phyloP scores from a whole-genome alignment of 2,329 filamentous ascomycete species.

The Leptoxyphium fumago region DNA sequence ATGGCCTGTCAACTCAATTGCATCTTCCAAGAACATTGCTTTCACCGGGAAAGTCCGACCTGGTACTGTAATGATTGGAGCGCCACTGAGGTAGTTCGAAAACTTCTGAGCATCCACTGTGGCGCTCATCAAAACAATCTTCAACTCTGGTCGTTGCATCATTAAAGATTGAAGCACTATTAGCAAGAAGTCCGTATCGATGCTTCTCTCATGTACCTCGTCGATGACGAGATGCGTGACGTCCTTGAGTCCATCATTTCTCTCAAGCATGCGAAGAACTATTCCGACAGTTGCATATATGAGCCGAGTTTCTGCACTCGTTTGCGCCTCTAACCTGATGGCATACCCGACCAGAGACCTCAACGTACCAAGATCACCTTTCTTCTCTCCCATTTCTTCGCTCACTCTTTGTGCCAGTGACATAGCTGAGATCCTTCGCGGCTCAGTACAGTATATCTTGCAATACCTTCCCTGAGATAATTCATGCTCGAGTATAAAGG shows the following conservation, averaged over 20 bases:
- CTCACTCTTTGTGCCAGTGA: slow-evolving; percentile 86
- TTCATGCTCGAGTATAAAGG: slow-evolving; percentile 82
- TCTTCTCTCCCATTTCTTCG: slow-evolving; percentile 80
- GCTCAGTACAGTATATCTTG: slow-evolving; percentile 92
- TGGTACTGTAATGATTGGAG: slow-evolving; percentile 78
- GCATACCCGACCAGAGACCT: slow-evolving; percentile 87
- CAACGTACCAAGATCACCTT: slow-evolving; percentile 64
- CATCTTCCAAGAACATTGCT: slow-evolving; percentile 81
- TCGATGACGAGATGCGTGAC: slow-evolving; percentile 93
- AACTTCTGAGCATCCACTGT: slow-evolving; percentile 89
- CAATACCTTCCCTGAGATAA: slow-evolving; percentile 65
- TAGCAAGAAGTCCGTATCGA: slow-evolving; percentile 90
- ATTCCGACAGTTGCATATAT: slow-evolving; percentile 84
- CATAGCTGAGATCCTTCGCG: slow-evolving; percentile 87
- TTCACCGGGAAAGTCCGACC: slow-evolving; percentile 87
- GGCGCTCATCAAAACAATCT: slow-evolving; percentile 92
- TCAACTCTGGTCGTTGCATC: slow-evolving; percentile 61
- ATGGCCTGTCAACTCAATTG: slow-evolving; percentile 74
- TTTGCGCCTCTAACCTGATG: slow-evolving; percentile 82
- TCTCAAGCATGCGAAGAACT: slow-evolving; percentile 95
- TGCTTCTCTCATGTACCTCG: slow-evolving; percentile 90
- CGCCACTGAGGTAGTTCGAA: slow-evolving; percentile 71
- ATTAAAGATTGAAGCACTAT: slow-evolving; percentile 81
- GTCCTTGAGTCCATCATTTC: slow-evolving; percentile 69
- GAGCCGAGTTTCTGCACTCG: slow-evolving; percentile 63